Base-by-base conservation (phyloP, 768 basidiomycete genomes). In the Megacollybia marginata region DNA sequence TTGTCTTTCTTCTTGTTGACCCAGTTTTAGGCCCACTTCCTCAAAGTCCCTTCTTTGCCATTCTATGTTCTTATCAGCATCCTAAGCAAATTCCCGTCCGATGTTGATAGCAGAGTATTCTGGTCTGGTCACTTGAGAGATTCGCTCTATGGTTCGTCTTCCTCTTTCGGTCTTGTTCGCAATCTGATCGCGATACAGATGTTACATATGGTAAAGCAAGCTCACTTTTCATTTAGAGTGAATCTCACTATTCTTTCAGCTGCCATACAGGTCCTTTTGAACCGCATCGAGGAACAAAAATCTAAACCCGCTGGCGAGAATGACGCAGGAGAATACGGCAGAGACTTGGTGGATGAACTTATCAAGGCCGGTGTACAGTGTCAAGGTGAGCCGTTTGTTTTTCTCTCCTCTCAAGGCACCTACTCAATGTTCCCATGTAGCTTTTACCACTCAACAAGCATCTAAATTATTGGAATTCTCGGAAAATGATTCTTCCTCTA, bases 21-120 rank as follows among this genome's bases (percentile, higher is more conserved):
- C 69, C n/a, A 63, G 46, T 31, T 47, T 1, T 56, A 91, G 87
- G 83, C 87, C 15, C 90, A 89, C 61, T 92, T 92, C 71, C 70
- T 92, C 57, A 92, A 92, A 69, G 86, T 86, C 23, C 83, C 88
- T 2, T 83, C 79, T 2, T 72, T 92, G 42, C 90, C 90, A 0
- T 91, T 87, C 70, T 79, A 90, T 61, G 80, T 76, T n/a, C 72
- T 92, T 42, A 73, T 82, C 52, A 85, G 84, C 52, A 73, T 89
- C 48, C 60, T 92, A 52, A 77, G 75, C 55, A 92, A 90, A 65
- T 88, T 91, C 66, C 90, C 89, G 1, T 67, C 74, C 20, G 87
- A 90, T 55, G 70, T 78, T 19, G 87, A 90, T 54, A 85, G 85
- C 52, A 74, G 82, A 19, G 80, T 86, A 3, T 88, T 88, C 58